Evolutionary conservation across 148 eudicot species (phyloP).

Genomic region (Pouteria glomerata): DNA sequence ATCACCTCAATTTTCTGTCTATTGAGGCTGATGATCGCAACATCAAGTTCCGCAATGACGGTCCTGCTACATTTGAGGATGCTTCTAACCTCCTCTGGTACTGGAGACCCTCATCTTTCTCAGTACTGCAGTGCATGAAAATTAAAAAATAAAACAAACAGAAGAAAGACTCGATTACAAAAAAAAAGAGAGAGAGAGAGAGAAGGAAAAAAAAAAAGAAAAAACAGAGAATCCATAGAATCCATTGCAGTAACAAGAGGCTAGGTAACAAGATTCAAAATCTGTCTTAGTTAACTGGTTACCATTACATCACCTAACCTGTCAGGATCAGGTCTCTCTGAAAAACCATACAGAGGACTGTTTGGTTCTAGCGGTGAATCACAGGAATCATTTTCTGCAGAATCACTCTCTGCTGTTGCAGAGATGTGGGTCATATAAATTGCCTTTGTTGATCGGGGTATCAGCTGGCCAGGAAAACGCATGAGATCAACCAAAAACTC

Average conservation of each 20-base stretch:
- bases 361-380: slow-evolving; percentile 99
- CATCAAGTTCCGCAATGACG: slow-evolving; percentile 68
- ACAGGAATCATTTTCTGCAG: slow-evolving; percentile 99
- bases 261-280: too few relatives aligned
- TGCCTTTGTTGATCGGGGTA: slow-evolving; percentile 87
- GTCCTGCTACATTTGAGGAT: slow-evolving; percentile 44
- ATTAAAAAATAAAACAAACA: slow-evolving; percentile 7
- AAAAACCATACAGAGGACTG: slow-evolving; percentile 79
- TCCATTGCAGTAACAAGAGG: not conserved
- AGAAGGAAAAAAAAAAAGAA: not conserved
- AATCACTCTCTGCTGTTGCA: slow-evolving; percentile 96
- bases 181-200: not conserved
- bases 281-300: too few relatives aligned
- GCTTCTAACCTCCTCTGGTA: slow-evolving; percentile 13
- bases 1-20: slow-evolving; percentile 59
- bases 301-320: slow-evolving; percentile 60
- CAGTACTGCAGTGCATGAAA: slow-evolving; percentile 47
- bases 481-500: slow-evolving; percentile 88
- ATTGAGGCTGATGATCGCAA: slow-evolving; percentile 54
- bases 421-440: slow-evolving; percentile 87
- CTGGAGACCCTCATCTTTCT: slow-evolving; percentile 66
- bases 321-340: slow-evolving; percentile 71
- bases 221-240: not conserved
- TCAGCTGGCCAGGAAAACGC: slow-evolving; percentile 92
- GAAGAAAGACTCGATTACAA: not conserved